A percentile compares a stretch with the other conserved stretches of the same genome.
phyloP scores from a whole-genome alignment of 176 grass and related monocot species.

The Eragrostis nindensis region DNA sequence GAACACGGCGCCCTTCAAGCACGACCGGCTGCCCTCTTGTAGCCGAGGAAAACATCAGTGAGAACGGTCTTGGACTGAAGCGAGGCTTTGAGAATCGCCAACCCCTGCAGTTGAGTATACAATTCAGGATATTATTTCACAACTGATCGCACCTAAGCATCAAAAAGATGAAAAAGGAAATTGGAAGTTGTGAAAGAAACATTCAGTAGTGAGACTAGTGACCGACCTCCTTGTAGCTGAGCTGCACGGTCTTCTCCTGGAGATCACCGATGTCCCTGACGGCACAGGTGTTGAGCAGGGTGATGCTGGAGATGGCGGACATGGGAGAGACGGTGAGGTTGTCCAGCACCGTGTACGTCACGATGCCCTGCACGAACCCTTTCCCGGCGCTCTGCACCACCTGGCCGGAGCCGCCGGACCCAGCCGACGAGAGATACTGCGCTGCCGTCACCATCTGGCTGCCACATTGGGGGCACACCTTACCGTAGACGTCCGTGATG shows the following conservation, averaged over 20 bases:
- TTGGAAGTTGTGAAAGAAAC: too few species aligned
- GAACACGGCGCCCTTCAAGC: too few species aligned
- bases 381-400: background rate
- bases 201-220: too few species aligned
- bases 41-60: conserved; percentile 44
- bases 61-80: conserved; percentile 49
- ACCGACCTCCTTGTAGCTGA: conserved; percentile 51
- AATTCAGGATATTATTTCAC: too few species aligned
- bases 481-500: conserved; percentile 2
- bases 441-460: background rate
- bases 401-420: background rate
- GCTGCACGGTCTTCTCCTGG: conserved; percentile 48
- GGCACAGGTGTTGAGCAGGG: conserved; percentile 33
- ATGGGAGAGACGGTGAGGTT: conserved; percentile 6
- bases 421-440: background rate
- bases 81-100: conserved; percentile 44
- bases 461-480: background rate
- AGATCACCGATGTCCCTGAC: conserved; percentile 44
- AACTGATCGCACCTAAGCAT: too few species aligned
- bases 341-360: conserved; percentile 35
- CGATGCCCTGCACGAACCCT: conserved; percentile 42
- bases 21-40: background rate
- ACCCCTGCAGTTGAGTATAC: conserved; percentile 6
- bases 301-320: conserved; percentile 53
- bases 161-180: too few species aligned